Conservation (phyloP, 371 early-diverging fungal genomes). For the Mitosporidium daphniae region DNA sequence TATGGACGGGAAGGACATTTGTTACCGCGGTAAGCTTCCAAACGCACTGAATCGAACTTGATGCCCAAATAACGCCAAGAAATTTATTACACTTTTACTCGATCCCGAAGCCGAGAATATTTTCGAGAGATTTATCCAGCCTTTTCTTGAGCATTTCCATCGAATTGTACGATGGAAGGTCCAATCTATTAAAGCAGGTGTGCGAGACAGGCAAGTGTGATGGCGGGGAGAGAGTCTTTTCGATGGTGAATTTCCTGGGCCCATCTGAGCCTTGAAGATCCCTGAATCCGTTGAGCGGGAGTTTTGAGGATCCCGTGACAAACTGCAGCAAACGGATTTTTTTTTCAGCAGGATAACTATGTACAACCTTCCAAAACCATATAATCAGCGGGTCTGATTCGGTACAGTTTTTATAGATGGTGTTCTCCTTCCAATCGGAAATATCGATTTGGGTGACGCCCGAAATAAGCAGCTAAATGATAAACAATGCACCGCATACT, state of each 20-base stretch:
- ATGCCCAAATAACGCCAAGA: too few species aligned
- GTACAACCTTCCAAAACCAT: slow-evolving; percentile 83
- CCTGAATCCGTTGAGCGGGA: slow-evolving; percentile 90
- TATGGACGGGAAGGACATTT: too few species aligned
- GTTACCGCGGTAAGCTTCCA: too few species aligned
- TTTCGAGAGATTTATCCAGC: too few species aligned
- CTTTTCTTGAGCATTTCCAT: too few species aligned
- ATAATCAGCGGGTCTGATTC: slow-evolving; percentile 67
- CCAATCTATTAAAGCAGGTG: too few species aligned
- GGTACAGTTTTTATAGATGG: slow-evolving; percentile 77
- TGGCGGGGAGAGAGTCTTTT: slow-evolving; percentile 16
- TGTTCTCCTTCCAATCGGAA: slow-evolving; percentile 94
- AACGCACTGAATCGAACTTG: too few species aligned
- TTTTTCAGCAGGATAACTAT: slow-evolving; percentile 54
- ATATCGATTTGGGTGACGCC: slow-evolving; percentile 89
- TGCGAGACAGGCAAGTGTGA: slow-evolving; percentile 6
- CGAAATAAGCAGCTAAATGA: slow-evolving; percentile 37
- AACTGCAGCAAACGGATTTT: slow-evolving; percentile 73
- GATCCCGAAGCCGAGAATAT: too few species aligned
- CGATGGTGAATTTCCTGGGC: slow-evolving; percentile 67
- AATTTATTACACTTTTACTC: too few species aligned
- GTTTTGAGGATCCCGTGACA: slow-evolving; percentile 79
- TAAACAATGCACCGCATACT: slow-evolving; percentile 2
- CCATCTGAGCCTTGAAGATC: slow-evolving; percentile 85
- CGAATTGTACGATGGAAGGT: too few species aligned